Base-by-base conservation (phyloP, 2,329 filamentous ascomycete genomes). In the Akanthomyces uredinophilus region DNA sequence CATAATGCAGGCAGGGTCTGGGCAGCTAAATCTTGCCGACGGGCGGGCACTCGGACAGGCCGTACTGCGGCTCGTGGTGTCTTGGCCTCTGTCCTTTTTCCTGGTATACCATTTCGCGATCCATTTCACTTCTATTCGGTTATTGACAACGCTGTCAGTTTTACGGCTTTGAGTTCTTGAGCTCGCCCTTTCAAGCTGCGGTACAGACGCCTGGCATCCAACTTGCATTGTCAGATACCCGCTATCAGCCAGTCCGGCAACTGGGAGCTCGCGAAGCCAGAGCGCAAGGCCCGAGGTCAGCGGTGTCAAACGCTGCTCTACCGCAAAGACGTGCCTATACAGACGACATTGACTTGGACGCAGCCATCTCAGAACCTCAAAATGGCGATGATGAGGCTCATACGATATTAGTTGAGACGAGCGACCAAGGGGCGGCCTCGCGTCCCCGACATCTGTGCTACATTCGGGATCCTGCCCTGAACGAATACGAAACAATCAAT, bases 381-480 rank as follows among this genome's bases (percentile, higher is more conserved):
- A 22, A 5, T 4, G 29, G 8, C 29, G n/a, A 27, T 16, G 55
- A 39, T 6, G 43, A 41, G 22, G 29, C 44, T 4, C 55, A 59
- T 24, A 46, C 54, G 16, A 27, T 35, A 8, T 14, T 35, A 24
- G 5, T 57, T 3, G 54, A 57, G 35, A 57, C 39, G 1, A 22
- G 13, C 14, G 55, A 59, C 20, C 55, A 59, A 50, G 55, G 55
- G 13, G 16, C 22, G 6, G 46, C 43, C 2, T 59, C 29, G 1
- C 55, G 62, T 24, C 65, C 68, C 4, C 46, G 67, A 27, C 68
- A 67, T 32, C 65, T 72, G 0, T 71, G 69, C 56, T 67, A 71
- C 41, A 65, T 69, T 2, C 50, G 58, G 4, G 67, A 68, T 18
- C 64, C 65, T 10, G 49, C 65, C 8, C 24, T 53, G 3, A 59